Base-by-base conservation (phyloP, 129 eudicot species). In the Chrysanthemum seticuspe region DNA sequence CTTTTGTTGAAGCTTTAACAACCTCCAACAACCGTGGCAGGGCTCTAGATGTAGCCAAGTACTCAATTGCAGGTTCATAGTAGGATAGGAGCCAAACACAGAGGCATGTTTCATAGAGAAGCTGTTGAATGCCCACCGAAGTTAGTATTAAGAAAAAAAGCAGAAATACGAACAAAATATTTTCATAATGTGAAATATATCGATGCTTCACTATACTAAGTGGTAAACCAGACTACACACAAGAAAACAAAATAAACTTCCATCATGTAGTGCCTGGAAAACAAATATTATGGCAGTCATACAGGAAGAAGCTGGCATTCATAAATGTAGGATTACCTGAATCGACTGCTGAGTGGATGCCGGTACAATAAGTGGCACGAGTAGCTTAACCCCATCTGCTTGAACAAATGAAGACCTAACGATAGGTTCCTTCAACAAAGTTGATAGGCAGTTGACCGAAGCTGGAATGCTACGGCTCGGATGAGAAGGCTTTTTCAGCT, bases 261-360 rank as follows among this genome's bases (percentile, higher is more conserved):
- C 60, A 57, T 25, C 51, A 56, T 66, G 52, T 48, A 14, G 23
- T 57, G 27, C 55, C n/a, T 10, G 18, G 61, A 48, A 57, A 76
- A 15, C 57, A 44, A 44, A 73, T 44, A 34, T 56, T 36, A 68
- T 15, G 52, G 75, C 44, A 18, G 29, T 55, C 36, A 55, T 55
- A 54, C 74, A 70, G 55, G 52, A 70, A 51, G 60, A 27, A 31
- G 67, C 34, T 70, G 64, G 15, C 19, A 25, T 52, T 6, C 7
- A 23, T 23, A 51, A 60, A 51, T 75, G 54, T 23, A 29, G 76
- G 11, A 18, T 68, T 74, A 90, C 99, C 91, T 94, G 99, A 73
- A 88, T 86, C 61, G 99, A 90, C 78, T 94, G 99, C 74, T 94
- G 99, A 86, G 91, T 90, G 72, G 98, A 88, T 70, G 96, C 99